Evolutionary conservation across 805 yeast genomes (phyloP), one percentile per base, ranked within the genome.

Genomic region (Debaryomyces hansenii): DNA sequence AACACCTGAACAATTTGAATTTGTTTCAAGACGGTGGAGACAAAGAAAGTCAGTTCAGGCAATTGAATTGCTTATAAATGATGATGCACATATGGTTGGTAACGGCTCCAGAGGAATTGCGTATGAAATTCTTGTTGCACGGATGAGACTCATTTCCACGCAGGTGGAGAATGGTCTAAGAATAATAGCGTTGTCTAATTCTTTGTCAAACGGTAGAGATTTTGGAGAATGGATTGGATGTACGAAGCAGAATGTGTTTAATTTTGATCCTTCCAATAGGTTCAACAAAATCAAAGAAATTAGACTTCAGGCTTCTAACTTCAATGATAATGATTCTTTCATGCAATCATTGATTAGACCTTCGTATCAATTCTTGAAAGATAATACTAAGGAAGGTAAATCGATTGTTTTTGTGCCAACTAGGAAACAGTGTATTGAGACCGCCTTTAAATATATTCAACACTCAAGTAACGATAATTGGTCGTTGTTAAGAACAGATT

Each of bases 191-290:
- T 67, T 92, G 20, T 74, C 87, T 0, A 74, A 82, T 0, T 81
- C 96, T 1, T 62, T 92, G 34, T 82, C 94, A 0, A 87, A 84
- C 58, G 87, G 86, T 3, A 74, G 80, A 42, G 96, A 89, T 52
- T 65, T 91, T 47, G 92, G 87, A 1, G 88, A 85, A 44, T 94
- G 98, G 97, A 64, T 94, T 24, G 96, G 94, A 2, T 84, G 86
- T 20, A 55, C 75, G 1, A 84, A 82, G 55, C 69, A 64, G 16
- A 73, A 81, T 41, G 73, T 84, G 5, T 89, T 74, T 69, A 90
- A 90, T 56, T 90, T 86, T 60, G 76, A 82, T 14, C 83, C 95
- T 0, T 69, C 69, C 41, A 84, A 82, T 37, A 71, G 92, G 46
- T 67, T 71, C 7, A 59, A 67, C 37, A 82, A 87, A 3, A 55